phyloP scores from a whole-genome alignment of 257 asterid species.

The Lavandula angustifolia region DNA sequence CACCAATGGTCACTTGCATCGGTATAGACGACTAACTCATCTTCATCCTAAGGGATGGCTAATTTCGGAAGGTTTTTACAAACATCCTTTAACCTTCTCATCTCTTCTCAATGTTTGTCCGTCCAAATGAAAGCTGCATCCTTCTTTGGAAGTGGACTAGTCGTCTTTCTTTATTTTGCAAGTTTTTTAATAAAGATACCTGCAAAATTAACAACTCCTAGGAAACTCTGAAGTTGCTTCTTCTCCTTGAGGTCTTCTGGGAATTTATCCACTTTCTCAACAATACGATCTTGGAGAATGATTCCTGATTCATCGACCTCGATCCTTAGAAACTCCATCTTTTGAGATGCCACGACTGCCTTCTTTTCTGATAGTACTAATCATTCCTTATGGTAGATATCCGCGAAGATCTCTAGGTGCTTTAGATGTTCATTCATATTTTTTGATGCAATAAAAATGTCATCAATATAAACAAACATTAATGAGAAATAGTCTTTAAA shows the following conservation, averaged over 20 bases:
- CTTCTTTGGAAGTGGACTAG: neutral
- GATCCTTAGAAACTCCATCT: neutral
- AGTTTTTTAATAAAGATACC: neutral
- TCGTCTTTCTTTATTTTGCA: neutral
- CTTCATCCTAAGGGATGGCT: neutral
- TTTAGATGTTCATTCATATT: neutral
- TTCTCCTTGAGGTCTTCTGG: neutral
- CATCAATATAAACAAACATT: neutral
- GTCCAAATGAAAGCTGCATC: neutral
- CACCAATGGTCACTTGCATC: neutral
- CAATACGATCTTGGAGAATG: neutral
- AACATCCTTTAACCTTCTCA: neutral
- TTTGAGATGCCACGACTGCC: neutral
- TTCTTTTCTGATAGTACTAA: slow-evolving; percentile 8
- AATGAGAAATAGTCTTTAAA: neutral
- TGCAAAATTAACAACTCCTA: slow-evolving; percentile 2
- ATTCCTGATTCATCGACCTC: neutral
- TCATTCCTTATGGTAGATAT: neutral
- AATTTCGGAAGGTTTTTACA: neutral
- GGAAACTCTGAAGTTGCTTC: neutral
- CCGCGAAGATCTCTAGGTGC: neutral
- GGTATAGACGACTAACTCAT: neutral
- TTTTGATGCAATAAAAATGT: neutral
- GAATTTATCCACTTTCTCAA: neutral
- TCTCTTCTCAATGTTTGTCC: neutral